Conservation (phyloP, 495 filamentous ascomycete genomes). For the Penicillium robsamsonii region DNA sequence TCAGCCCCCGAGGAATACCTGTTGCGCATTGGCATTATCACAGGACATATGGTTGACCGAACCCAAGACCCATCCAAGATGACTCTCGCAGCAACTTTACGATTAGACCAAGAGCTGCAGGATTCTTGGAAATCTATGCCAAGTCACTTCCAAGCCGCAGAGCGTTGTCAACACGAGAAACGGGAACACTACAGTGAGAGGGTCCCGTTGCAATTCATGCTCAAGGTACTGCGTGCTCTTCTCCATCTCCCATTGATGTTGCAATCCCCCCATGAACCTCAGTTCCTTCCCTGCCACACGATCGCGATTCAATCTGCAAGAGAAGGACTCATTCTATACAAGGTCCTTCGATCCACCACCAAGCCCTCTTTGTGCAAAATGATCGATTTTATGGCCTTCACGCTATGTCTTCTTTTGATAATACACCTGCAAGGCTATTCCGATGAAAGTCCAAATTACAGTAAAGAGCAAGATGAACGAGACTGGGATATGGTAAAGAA, state of each 20-base stretch:
- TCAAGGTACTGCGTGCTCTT: conserved; percentile 43
- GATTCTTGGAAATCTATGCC: conserved; percentile 39
- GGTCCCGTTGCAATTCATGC: conserved; percentile 46
- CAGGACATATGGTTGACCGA: conserved; percentile 52
- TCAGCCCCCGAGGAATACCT: conserved; percentile 28
- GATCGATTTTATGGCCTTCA: conserved; percentile 56
- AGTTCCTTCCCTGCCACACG: conserved; percentile 38
- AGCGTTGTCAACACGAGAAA: conserved; percentile 12
- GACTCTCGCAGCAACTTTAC: conserved; percentile 40
- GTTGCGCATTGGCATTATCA: conserved; percentile 35
- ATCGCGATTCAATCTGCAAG: conserved; percentile 49
- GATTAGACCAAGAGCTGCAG: conserved; percentile 49
- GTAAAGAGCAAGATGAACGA: conserved; percentile 35
- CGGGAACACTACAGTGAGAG: conserved; percentile 30
- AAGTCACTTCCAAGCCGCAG: conserved; percentile 28
- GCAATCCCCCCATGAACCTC: conserved; percentile 41
- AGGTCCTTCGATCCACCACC: conserved; percentile 36
- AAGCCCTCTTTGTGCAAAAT: conserved; percentile 50
- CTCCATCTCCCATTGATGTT: conserved; percentile 58
- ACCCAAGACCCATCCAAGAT: conserved; percentile 41
- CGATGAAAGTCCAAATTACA: conserved; percentile 23
- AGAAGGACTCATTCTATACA: conserved; percentile 45
- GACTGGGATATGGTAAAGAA: conserved; percentile 48
- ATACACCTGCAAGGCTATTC: conserved; percentile 47
- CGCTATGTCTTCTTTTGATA: conserved; percentile 47